phyloP scores from a whole-genome alignment of 768 basidiomycete species.

The Tephrocybe rancida region DNA sequence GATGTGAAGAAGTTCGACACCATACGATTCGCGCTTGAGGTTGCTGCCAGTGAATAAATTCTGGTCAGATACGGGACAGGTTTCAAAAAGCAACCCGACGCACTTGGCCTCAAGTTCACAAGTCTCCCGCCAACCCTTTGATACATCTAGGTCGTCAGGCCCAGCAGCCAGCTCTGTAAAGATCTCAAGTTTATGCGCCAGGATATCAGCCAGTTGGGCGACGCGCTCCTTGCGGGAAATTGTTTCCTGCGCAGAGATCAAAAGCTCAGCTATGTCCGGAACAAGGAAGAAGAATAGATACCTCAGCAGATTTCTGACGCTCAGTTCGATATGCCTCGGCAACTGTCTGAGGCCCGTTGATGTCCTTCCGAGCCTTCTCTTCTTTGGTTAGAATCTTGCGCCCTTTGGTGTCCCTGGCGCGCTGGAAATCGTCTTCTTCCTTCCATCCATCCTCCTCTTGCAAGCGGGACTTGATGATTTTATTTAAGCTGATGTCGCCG shows the following conservation, averaged over 20 bases:
- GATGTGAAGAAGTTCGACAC: constrained; percentile 80
- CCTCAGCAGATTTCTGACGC: too few relatives aligned
- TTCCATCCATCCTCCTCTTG: constrained; percentile 83
- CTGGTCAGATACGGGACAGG: constrained; percentile 2
- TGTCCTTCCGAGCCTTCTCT: constrained; percentile 72
- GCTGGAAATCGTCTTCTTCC: constrained; percentile 56
- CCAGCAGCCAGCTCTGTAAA: constrained; percentile 83
- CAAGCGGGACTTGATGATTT: constrained; percentile 79
- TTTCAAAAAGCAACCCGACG: constrained; percentile 27
- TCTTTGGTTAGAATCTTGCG: constrained; percentile 60
- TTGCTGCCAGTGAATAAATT: constrained; percentile 46
- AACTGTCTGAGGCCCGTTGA: constrained; percentile 41
- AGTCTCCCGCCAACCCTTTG: constrained; percentile 72
- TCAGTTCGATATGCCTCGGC: background rate
- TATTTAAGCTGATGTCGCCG: constrained; percentile 82
- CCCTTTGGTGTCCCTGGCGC: constrained; percentile 53
- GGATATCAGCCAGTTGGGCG: constrained; percentile 70
- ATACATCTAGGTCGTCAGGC: constrained; percentile 67
- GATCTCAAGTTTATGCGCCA: constrained; percentile 80
- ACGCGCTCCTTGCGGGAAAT: constrained; percentile 74
- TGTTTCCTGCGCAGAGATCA: too few relatives aligned
- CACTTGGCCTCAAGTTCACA: constrained; percentile 82
- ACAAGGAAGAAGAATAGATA: too few relatives aligned
- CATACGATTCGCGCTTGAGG: constrained; percentile 83
- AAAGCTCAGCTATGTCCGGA: too few relatives aligned